phyloP scores from a whole-genome alignment of 1,284 basidiomycete genomes.

The Xerocomus nothofagi region DNA sequence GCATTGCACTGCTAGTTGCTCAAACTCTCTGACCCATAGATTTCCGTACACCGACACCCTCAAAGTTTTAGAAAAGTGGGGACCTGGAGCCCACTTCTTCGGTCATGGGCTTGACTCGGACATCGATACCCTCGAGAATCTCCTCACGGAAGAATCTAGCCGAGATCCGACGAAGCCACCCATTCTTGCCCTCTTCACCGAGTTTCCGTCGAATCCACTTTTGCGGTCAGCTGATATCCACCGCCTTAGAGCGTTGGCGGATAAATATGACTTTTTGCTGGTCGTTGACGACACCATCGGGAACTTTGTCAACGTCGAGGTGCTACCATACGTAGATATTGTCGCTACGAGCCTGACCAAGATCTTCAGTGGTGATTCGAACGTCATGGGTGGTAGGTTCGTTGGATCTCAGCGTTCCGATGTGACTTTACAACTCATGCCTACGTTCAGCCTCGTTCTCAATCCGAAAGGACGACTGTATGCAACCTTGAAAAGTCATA shows the following conservation, averaged over 20 bases:
- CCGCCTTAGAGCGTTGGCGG: conserved; percentile 80
- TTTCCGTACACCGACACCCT: conserved; percentile 99
- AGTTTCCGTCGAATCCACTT: conserved; percentile 95
- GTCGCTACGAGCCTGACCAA: conserved; percentile 95
- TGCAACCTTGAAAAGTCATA: conserved; percentile 55
- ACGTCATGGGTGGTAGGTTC: conserved; percentile 97
- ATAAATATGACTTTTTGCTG: conserved; percentile 86
- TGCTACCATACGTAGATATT: conserved; percentile 87
- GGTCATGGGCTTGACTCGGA: conserved; percentile 81
- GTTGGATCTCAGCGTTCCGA: conserved; percentile 23
- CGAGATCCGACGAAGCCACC: conserved; percentile 46
- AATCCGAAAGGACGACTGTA: conserved; percentile 82
- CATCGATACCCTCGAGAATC: conserved; percentile 68
- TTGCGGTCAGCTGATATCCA: conserved; percentile 81
- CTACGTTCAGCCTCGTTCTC: conserved; percentile 61
- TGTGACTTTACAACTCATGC: not conserved
- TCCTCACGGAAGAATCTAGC: conserved; percentile 53
- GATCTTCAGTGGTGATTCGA: conserved; percentile 92
- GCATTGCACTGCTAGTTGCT: not conserved
- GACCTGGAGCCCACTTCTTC: conserved; percentile 90
- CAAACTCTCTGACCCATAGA: conserved; percentile 42
- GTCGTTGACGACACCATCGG: conserved; percentile 97
- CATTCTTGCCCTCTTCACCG: conserved; percentile 71
- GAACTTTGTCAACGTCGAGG: conserved; percentile 95
- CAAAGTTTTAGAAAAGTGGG: conserved; percentile 96